phyloP scores from a whole-genome alignment of 768 basidiomycete species.

The Dendrothele bispora region DNA sequence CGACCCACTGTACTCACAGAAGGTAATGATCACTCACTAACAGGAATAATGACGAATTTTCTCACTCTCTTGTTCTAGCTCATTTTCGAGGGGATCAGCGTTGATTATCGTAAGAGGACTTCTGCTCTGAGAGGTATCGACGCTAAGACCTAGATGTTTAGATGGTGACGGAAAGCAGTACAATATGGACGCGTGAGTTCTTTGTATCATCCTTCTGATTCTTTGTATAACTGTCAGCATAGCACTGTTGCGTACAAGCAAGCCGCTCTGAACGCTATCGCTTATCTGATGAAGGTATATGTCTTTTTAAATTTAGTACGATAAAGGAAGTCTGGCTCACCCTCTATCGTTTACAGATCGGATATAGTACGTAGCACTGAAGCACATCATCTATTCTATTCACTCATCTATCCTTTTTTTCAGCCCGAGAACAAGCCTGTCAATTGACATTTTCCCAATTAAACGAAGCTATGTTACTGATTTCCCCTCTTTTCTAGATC shows the following conservation, averaged over 20 bases:
- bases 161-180: constrained; percentile 77
- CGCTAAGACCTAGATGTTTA: constrained; percentile 19
- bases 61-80: constrained; percentile 35
- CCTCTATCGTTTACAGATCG: constrained; percentile 43
- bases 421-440: constrained; percentile 80
- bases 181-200: constrained; percentile 69
- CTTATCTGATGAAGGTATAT: constrained; percentile 65
- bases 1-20: constrained; percentile 73
- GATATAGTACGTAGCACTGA: constrained; percentile 56
- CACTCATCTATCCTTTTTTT: not conserved
- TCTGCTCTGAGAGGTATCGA: not conserved
- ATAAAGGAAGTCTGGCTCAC: not conserved
- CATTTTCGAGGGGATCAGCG: constrained; percentile 74
- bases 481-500: constrained; percentile 36
- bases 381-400: not conserved
- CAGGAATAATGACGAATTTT: not conserved
- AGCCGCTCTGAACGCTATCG: constrained; percentile 74
- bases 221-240: not conserved
- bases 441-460: constrained; percentile 17
- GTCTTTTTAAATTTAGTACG: not conserved
- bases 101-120: constrained; percentile 57
- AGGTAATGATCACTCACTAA: constrained; percentile 31
- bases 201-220: not conserved
- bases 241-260: constrained; percentile 80
- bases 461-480: not conserved